phyloP scores from a whole-genome alignment of 768 basidiomycete genomes.

The Pilatotrama ljubarskyi region DNA sequence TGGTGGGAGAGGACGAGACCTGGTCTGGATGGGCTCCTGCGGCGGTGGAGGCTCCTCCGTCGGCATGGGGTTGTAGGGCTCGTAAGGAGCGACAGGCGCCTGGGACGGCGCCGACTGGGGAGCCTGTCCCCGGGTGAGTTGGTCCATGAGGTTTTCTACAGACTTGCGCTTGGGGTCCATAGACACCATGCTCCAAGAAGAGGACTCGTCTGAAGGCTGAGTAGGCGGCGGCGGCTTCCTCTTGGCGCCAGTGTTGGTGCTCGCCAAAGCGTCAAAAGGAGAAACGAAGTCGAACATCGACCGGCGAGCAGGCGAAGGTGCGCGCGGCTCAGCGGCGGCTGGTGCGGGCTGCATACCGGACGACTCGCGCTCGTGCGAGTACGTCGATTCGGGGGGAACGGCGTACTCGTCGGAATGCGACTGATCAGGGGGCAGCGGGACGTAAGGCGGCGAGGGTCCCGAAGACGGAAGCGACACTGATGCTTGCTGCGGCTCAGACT shows the following conservation, averaged over 20 bases:
- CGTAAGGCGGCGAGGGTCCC: slow-evolving; percentile 27
- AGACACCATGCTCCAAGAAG: slow-evolving; percentile 45
- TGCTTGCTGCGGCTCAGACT: slow-evolving; percentile 10
- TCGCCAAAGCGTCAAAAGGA: slow-evolving; percentile 74
- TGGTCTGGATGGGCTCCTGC: slow-evolving; percentile 41
- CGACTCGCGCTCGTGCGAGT: slow-evolving; percentile 24
- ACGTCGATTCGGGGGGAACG: slow-evolving; percentile 19
- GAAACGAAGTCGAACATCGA: slow-evolving; percentile 87
- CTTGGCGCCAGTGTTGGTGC: slow-evolving; percentile 51
- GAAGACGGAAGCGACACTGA: slow-evolving; percentile 19
- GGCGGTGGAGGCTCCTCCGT: slow-evolving; percentile 33
- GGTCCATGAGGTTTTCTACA: slow-evolving; percentile 79
- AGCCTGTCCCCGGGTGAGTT: slow-evolving; percentile 54
- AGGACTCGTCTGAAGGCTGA: slow-evolving; percentile 52
- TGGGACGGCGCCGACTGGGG: slow-evolving; percentile 32
- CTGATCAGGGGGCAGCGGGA: slow-evolving; percentile 21
- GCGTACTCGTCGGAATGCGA: slow-evolving; percentile 25
- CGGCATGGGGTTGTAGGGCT: slow-evolving; percentile 26
- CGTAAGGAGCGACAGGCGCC: slow-evolving; percentile 29
- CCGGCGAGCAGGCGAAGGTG: slow-evolving; percentile 70
- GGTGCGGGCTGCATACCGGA: slow-evolving; percentile 15
- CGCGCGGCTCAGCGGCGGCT: slow-evolving; percentile 36
- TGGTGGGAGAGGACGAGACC: slow-evolving; percentile 61
- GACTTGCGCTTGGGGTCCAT: slow-evolving; percentile 75
- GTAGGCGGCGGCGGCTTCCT: slow-evolving; percentile 66